Conservation (phyloP, 2,329 filamentous ascomycete species). For the Colletotrichum tofieldiae region DNA sequence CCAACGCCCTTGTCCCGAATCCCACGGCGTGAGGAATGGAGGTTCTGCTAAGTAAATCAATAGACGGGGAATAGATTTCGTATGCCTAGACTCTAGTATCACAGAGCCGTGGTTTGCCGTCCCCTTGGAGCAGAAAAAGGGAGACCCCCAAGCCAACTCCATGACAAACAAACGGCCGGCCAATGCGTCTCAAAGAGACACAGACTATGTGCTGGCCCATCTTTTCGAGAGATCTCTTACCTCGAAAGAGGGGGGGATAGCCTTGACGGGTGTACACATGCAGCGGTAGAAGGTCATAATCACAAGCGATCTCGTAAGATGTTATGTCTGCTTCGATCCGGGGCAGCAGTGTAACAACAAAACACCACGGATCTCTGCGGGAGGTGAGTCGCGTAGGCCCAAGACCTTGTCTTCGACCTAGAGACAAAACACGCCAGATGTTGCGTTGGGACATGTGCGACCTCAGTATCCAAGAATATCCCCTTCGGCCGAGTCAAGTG, state of each 20-base stretch:
- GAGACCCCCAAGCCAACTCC: not conserved
- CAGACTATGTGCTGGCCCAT: not conserved
- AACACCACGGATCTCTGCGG: slow-evolving; percentile 1
- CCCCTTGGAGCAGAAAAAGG: slow-evolving; percentile 11
- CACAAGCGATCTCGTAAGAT: not conserved
- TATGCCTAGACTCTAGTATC: slow-evolving; percentile 12
- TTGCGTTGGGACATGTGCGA: slow-evolving; percentile 15
- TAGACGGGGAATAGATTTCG: slow-evolving; percentile 37
- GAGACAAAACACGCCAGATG: slow-evolving; percentile 10
- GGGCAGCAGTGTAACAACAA: slow-evolving; percentile 10
- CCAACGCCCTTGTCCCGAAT: slow-evolving; percentile 65
- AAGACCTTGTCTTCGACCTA: slow-evolving; percentile 26
- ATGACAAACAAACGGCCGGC: not conserved
- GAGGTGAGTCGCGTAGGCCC: slow-evolving; percentile 9
- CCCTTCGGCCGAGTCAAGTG: slow-evolving; percentile 23
- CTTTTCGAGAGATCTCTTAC: not conserved
- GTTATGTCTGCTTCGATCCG: slow-evolving; percentile 2
- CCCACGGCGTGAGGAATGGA: slow-evolving; percentile 40
- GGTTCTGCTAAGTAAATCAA: slow-evolving; percentile 38
- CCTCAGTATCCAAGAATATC: slow-evolving; percentile 33
- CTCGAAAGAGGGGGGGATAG: not conserved
- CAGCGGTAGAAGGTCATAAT: slow-evolving; percentile 8
- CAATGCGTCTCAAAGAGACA: not conserved
- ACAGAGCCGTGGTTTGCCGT: slow-evolving; percentile 4
- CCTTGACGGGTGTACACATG: not conserved